Conservation (phyloP, 2,329 filamentous ascomycete species). For the Aureobasidium mangrovei region DNA sequence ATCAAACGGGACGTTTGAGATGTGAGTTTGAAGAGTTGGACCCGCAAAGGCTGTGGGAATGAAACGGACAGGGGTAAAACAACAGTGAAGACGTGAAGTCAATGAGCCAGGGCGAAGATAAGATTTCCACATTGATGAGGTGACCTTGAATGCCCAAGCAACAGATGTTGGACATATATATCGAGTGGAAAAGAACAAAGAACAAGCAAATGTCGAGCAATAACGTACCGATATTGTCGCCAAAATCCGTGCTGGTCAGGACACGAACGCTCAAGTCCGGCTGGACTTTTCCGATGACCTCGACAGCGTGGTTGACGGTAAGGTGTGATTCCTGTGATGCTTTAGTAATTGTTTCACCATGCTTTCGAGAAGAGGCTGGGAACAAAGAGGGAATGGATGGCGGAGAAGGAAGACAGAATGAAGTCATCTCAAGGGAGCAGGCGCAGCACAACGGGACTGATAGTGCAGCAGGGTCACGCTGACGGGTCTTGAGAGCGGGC, state of each 20-base stretch:
- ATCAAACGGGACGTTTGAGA: no score
- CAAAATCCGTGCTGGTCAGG: slow-evolving; percentile 60
- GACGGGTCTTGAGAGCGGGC: no score
- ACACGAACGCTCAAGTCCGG: slow-evolving; percentile 63
- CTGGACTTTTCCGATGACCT: slow-evolving; percentile 74
- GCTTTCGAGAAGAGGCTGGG: neutral
- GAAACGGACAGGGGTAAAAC: no score
- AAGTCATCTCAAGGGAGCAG: no score
- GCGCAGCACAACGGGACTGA: no score
- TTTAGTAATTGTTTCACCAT: neutral
- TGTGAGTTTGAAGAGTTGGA: no score
- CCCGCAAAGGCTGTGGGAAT: neutral
- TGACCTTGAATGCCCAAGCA: neutral
- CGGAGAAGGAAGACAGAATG: neutral
- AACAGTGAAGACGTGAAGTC: no score
- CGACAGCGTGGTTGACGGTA: slow-evolving; percentile 58
- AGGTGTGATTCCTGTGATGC: slow-evolving; percentile 59
- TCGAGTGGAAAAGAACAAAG: neutral
- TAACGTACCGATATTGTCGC: slow-evolving; percentile 57
- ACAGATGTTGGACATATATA: neutral
- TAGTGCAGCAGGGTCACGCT: no score
- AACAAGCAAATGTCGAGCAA: neutral
- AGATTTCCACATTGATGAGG: neutral
- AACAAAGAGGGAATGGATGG: neutral
- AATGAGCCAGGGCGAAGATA: no score